A percentile compares a stretch with the other conserved stretches of the same genome.
phyloP scores from a whole-genome alignment of 352 stramenopile genomes.

The Phytopythium kandeliae region DNA sequence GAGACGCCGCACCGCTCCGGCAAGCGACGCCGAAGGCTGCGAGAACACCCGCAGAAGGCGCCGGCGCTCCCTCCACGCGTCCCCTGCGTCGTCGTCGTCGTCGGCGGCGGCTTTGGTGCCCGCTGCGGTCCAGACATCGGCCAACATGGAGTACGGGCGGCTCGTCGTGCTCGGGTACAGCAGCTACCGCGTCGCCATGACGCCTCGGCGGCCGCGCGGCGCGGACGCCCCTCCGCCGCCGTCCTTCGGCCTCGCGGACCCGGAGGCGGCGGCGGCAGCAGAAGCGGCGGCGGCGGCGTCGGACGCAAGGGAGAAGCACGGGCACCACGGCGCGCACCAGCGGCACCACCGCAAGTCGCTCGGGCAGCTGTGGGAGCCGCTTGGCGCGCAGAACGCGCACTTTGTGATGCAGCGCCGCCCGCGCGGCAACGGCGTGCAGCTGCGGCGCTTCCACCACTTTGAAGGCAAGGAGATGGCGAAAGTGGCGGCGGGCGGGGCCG shows the following conservation, averaged over 20 bases:
- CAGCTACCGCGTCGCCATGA: slow-evolving; percentile 66
- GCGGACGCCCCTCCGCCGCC: slow-evolving; percentile 7
- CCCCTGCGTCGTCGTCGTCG: too few species aligned
- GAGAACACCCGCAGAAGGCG: slow-evolving; percentile 1
- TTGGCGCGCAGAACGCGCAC: slow-evolving; percentile 70
- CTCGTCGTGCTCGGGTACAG: slow-evolving; percentile 82
- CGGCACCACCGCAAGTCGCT: slow-evolving; percentile 33
- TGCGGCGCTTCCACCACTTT: slow-evolving; percentile 61
- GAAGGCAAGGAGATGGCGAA: slow-evolving; percentile 7
- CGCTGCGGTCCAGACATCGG: too few species aligned
- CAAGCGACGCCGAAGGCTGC: not conserved
- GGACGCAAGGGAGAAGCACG: not conserved
- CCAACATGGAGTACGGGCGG: slow-evolving; percentile 69
- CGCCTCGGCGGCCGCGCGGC: slow-evolving; percentile 21
- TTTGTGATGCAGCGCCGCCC: slow-evolving; percentile 44
- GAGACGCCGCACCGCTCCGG: too few species aligned
- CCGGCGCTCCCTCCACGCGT: not conserved
- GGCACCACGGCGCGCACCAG: not conserved
- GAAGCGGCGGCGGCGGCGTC: not conserved
- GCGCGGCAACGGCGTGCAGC: slow-evolving; percentile 41
- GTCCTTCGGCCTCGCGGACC: slow-evolving; percentile 34
- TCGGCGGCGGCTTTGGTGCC: too few species aligned
- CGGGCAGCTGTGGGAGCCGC: slow-evolving; percentile 62
- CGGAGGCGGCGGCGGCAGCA: not conserved
- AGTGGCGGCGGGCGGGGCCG: too few species aligned